phyloP scores from a whole-genome alignment of 139 green algal genomes.

The Haematococcus lacustris region DNA sequence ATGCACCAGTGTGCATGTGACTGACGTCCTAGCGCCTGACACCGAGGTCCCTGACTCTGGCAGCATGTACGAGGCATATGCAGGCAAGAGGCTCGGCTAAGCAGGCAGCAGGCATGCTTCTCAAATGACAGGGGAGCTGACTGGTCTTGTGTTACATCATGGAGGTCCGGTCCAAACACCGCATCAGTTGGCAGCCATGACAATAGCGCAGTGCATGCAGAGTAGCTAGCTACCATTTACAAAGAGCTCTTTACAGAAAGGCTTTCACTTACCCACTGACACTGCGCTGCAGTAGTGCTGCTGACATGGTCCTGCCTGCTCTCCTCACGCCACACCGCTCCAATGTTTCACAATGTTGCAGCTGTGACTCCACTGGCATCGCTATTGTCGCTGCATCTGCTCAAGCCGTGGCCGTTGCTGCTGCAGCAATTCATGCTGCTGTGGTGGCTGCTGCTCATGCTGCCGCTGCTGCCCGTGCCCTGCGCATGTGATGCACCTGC shows the following conservation, averaged over 20 bases:
- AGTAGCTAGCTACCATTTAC: too few species aligned
- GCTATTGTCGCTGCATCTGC: too few species aligned
- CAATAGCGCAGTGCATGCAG: background rate
- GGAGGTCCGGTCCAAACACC: background rate
- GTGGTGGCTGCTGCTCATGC: too few species aligned
- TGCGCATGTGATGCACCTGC: background rate
- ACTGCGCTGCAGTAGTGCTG: background rate
- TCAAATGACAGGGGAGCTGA: background rate
- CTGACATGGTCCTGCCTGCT: background rate
- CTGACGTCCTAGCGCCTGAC: constrained; percentile 25
- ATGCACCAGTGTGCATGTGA: constrained; percentile 57
- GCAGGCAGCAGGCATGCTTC: background rate
- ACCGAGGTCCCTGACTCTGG: constrained; percentile 60
- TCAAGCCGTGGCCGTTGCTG: too few species aligned
- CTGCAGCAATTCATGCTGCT: too few species aligned
- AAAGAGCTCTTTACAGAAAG: too few species aligned
- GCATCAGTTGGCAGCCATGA: background rate
- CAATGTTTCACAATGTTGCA: too few species aligned
- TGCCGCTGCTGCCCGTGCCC: too few species aligned
- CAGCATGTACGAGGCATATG: constrained; percentile 62
- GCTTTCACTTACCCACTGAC: too few species aligned
- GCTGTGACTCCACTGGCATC: too few species aligned
- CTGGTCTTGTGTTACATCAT: background rate
- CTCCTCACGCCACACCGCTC: too few species aligned
- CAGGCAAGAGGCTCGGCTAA: background rate